phyloP scores from a whole-genome alignment of 805 yeast species.

The Ogataea pini region DNA sequence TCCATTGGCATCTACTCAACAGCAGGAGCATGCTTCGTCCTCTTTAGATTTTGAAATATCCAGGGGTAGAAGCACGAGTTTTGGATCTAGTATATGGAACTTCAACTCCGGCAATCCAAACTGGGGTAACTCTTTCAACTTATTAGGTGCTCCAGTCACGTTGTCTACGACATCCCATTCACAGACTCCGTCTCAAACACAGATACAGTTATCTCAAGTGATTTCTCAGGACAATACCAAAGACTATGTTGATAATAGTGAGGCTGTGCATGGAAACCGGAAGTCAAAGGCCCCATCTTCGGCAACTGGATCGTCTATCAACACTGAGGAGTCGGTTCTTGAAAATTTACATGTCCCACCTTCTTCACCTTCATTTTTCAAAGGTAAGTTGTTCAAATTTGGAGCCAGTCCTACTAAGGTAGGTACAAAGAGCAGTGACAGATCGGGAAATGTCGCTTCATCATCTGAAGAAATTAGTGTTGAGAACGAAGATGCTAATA shows the following conservation, averaged over 20 bases:
- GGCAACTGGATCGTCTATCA: conserved; percentile 19
- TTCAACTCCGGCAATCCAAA: conserved; percentile 18
- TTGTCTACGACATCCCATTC: conserved; percentile 14
- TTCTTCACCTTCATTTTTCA: conserved; percentile 41
- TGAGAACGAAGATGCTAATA: conserved; percentile 13
- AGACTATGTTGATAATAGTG: conserved; percentile 4
- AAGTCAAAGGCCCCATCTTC: conserved; percentile 10
- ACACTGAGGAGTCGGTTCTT: conserved; percentile 28
- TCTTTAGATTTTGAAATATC: conserved; percentile 20
- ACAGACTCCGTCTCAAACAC: conserved; percentile 8
- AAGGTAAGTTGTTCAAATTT: conserved; percentile 38
- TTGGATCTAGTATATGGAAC: conserved; percentile 40
- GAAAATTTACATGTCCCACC: conserved; percentile 16
- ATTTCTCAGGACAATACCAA: neutral
- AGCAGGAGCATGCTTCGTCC: conserved; percentile 9
- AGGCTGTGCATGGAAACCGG: neutral
- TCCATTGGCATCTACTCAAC: conserved; percentile 2
- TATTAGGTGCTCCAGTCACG: conserved; percentile 14
- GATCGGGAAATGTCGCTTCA: conserved; percentile 13
- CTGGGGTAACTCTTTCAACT: conserved; percentile 20
- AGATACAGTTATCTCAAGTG: neutral
- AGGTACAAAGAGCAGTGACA: conserved; percentile 26
- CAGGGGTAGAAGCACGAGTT: conserved; percentile 37
- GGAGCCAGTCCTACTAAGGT: conserved; percentile 38
- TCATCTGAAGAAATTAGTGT: conserved; percentile 17